Evolutionary conservation across 106 monocot genomes (phyloP).

Genomic region (Cymbidium sinense): DNA sequence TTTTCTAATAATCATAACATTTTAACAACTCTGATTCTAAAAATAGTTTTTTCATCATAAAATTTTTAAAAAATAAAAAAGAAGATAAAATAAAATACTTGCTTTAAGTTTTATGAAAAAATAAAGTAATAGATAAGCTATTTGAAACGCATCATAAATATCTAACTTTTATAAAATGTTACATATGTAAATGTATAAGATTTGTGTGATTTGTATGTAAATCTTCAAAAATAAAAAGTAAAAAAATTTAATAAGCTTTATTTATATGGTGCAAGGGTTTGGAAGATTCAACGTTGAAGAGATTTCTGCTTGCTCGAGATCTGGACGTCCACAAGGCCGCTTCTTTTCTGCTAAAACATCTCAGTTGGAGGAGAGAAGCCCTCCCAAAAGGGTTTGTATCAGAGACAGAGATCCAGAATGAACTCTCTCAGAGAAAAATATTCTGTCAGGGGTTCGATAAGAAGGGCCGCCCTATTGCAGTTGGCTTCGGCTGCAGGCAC

Average conservation of each 20-base stretch:
- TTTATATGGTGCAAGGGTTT: constrained; percentile 27
- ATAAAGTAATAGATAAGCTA: too few species aligned
- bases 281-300: constrained; percentile 46
- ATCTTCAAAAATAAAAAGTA: too few species aligned
- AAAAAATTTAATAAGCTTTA: not conserved
- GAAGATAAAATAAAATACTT: too few species aligned
- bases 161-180: too few species aligned
- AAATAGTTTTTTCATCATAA: too few species aligned
- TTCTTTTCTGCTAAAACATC: constrained; percentile 52
- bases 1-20: too few species aligned
- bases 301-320: constrained; percentile 72
- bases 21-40: too few species aligned
- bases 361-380: constrained; percentile 46
- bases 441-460: constrained; percentile 66
- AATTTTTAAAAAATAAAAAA: too few species aligned
- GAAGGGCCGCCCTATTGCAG: constrained; percentile 38
- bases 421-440: constrained; percentile 54
- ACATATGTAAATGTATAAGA: too few species aligned
- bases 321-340: constrained; percentile 52
- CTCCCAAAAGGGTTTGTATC: constrained; percentile 72
- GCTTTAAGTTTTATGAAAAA: too few species aligned
- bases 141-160: too few species aligned
- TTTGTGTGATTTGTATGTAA: too few species aligned
- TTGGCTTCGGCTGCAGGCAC: constrained; percentile 44
- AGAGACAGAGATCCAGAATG: constrained; percentile 42